phyloP scores from a whole-genome alignment of 1,139 yeast genomes.

The Lipomyces yarrowii region DNA sequence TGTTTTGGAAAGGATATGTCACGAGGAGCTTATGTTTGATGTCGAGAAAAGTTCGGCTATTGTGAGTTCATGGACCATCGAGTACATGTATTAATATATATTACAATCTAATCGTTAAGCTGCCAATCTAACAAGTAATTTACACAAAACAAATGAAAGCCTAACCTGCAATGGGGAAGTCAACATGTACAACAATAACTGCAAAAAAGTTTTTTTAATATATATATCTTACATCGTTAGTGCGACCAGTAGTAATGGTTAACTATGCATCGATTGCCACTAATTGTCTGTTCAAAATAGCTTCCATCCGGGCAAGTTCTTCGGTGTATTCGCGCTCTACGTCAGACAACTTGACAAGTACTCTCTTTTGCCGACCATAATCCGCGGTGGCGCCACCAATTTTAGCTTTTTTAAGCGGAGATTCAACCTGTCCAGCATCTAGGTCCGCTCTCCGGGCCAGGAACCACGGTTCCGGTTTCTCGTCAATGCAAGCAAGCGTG shows the following conservation, averaged over 20 bases:
- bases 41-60: background rate
- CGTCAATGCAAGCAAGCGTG: slow-evolving; percentile 31
- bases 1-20: slow-evolving; percentile 3
- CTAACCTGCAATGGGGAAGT: background rate
- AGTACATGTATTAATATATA: background rate
- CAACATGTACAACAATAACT: background rate
- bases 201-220: background rate
- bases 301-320: slow-evolving; percentile 25
- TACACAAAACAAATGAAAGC: background rate
- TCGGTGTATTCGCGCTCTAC: slow-evolving; percentile 24
- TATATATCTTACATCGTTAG: background rate
- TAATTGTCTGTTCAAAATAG: slow-evolving; percentile 12
- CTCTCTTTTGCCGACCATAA: slow-evolving; percentile 9
- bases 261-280: slow-evolving; percentile 1
- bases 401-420: slow-evolving; percentile 9
- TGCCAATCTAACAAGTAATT: background rate
- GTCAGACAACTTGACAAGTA: slow-evolving; percentile 20
- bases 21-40: background rate
- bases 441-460: slow-evolving; percentile 15
- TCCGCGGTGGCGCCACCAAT: background rate
- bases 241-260: background rate
- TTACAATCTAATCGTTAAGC: background rate
- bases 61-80: background rate
- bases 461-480: slow-evolving; percentile 31
- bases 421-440: background rate